Evolutionary conservation across 805 yeast genomes (phyloP).

Genomic region (Wickerhamiella musiphila): DNA sequence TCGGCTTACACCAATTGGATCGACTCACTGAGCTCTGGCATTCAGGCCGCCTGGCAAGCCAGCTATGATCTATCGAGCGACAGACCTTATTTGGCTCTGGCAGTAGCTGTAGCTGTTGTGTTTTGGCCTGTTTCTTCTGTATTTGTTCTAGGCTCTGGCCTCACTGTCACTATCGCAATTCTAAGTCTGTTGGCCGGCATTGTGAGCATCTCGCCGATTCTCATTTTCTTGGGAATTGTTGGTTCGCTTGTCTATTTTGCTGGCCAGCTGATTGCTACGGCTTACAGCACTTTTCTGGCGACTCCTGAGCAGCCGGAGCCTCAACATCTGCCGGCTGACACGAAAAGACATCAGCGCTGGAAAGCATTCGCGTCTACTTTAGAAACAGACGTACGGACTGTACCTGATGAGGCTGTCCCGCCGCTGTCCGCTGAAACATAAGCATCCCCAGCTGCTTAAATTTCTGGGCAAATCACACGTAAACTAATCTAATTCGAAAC

Average conservation of each 20-base stretch:
- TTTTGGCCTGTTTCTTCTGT: conserved; percentile 7
- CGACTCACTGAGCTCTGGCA: no score
- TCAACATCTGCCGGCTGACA: neutral
- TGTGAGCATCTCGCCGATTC: conserved; percentile 8
- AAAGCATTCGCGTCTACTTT: conserved; percentile 3
- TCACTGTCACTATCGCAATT: conserved; percentile 3
- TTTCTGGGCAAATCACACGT: no score
- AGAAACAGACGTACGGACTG: conserved; percentile 2
- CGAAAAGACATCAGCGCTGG: conserved; percentile 3
- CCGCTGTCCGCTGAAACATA: neutral
- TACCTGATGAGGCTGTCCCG: neutral
- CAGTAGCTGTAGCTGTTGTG: no score
- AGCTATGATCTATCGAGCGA: no score
- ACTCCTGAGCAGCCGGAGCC: conserved; percentile 1
- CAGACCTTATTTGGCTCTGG: no score
- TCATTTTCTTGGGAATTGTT: conserved; percentile 3
- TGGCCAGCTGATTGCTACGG: conserved; percentile 2
- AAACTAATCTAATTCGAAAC: no score
- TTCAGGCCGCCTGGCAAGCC: no score
- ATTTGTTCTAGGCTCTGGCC: conserved; percentile 4
- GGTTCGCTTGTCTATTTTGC: conserved; percentile 6
- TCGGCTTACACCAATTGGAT: no score
- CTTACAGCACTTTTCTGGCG: conserved; percentile 7
- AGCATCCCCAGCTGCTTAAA: no score
- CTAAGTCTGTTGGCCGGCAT: conserved; percentile 4